Percentiles rank a stretch among this genome's conserved stretches.
phyloP scores from a whole-genome alignment of 202 grass and related monocot genomes.

The Sporobolus alterniflorus region DNA sequence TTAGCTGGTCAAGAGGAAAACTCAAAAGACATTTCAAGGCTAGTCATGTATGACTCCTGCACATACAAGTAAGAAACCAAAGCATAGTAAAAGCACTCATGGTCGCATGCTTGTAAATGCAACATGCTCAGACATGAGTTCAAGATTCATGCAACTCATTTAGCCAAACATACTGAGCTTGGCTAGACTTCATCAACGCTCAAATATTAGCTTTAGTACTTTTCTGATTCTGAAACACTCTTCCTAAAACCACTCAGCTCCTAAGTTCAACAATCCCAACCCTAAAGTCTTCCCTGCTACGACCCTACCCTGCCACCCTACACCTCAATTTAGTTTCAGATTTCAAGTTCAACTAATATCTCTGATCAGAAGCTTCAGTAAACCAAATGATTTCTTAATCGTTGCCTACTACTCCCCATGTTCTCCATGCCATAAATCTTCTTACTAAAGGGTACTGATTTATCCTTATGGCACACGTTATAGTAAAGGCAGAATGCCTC shows the following conservation, averaged over 20 bases:
- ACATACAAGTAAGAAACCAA: neutral
- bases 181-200: neutral
- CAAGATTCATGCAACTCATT: neutral
- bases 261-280: neutral
- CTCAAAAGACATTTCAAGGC: neutral
- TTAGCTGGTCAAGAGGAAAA: neutral
- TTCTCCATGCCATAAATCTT: conserved; percentile 10
- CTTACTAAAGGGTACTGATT: conserved; percentile 8
- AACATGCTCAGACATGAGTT: neutral
- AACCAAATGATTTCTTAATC: neutral
- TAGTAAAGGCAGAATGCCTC: conserved; percentile 7
- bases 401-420: neutral
- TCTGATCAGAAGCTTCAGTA: neutral
- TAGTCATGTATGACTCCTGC: neutral
- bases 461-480: conserved; percentile 14
- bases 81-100: neutral
- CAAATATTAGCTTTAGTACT: neutral
- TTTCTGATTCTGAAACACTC: neutral
- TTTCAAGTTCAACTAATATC: neutral
- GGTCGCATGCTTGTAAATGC: neutral
- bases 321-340: neutral
- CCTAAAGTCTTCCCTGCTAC: neutral
- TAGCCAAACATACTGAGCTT: neutral
- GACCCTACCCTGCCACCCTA: neutral
- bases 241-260: neutral